Percentiles rank a stretch among this genome's conserved stretches.
These are phyloP conservation scores for Nakazawaea anatomiae DNA, from an alignment of 805 yeast genomes.

Conservation along the genomic window DNA sequence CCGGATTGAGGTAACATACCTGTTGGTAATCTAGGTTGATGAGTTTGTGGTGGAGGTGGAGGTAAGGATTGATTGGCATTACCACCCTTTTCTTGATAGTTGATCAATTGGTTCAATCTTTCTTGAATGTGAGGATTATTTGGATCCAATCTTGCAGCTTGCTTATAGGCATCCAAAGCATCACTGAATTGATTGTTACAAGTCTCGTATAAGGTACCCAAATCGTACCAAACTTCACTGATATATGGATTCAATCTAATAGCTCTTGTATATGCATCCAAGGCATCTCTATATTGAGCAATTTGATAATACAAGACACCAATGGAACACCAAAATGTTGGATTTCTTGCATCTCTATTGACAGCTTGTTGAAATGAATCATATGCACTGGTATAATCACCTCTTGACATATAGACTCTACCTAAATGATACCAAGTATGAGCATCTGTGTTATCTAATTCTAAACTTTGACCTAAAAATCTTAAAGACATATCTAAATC, in stretches of 20 bases:
- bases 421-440: constrained; percentile 97
- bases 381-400: constrained; percentile 92
- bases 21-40: constrained; percentile 58
- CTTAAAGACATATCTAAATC: constrained; percentile 81
- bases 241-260: constrained; percentile 93
- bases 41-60: constrained; percentile 66
- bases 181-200: constrained; percentile 94
- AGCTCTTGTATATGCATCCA: constrained; percentile 96
- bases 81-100: constrained; percentile 65
- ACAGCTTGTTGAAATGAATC: constrained; percentile 99
- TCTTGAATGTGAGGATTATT: constrained; percentile 91
- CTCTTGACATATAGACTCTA: constrained; percentile 93
- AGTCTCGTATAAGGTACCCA: constrained; percentile 94
- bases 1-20: constrained; percentile 49
- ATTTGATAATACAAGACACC: constrained; percentile 97
- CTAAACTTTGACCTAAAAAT: constrained; percentile 80
- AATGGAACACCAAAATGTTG: constrained; percentile 95
- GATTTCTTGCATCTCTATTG: constrained; percentile 92
- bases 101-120: constrained; percentile 78
- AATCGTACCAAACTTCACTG: constrained; percentile 97
- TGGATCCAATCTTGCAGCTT: constrained; percentile 94
- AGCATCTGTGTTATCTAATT: constrained; percentile 85
- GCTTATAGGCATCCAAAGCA: constrained; percentile 94
- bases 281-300: constrained; percentile 91
- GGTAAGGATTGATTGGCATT: constrained; percentile 37